Percentiles rank a stretch among this genome's conserved stretches.
Conservation (phyloP, 2,329 filamentous ascomycete genomes). For the Coniochaeta pulveracea region DNA sequence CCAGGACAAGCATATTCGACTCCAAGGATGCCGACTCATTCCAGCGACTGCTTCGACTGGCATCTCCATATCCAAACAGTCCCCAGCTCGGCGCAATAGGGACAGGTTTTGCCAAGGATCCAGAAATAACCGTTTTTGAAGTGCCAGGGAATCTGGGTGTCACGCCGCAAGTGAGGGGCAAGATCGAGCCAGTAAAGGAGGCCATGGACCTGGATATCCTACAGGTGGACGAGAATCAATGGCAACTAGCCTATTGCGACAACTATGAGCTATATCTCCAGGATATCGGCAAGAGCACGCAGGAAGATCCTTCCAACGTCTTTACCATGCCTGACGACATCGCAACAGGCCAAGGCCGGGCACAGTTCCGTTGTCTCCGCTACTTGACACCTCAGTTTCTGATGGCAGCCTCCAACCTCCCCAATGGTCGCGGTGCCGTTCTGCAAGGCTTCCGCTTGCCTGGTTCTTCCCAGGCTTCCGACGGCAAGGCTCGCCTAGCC, state of each 20-base stretch:
- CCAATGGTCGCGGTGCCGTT: conserved; percentile 44
- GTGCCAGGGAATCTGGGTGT: conserved; percentile 41
- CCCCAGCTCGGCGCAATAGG: conserved; percentile 63
- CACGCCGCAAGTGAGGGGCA: conserved; percentile 36
- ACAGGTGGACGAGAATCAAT: conserved; percentile 49
- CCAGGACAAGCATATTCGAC: conserved; percentile 40
- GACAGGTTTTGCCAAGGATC: conserved; percentile 63
- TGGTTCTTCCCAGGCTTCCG: conserved; percentile 10
- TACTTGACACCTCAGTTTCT: conserved; percentile 48
- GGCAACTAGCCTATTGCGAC: conserved; percentile 68
- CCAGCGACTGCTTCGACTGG: conserved; percentile 47
- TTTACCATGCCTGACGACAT: conserved; percentile 43
- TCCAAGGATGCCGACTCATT: conserved; percentile 42
- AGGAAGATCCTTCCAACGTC: conserved; percentile 35
- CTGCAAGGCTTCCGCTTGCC: conserved; percentile 46
- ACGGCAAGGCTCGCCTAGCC: conserved; percentile 33
- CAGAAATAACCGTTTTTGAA: conserved; percentile 74
- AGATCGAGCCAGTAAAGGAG: conserved; percentile 40
- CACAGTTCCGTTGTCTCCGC: conserved; percentile 45
- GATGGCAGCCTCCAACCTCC: conserved; percentile 45
- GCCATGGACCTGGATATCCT: conserved; percentile 61
- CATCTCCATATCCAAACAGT: conserved; percentile 36
- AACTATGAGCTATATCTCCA: conserved; percentile 63
- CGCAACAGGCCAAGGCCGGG: conserved; percentile 25
- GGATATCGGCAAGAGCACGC: conserved; percentile 37